Evolutionary conservation across 768 basidiomycete genomes (phyloP).

Genomic region (Panaeolus papilionaceus): DNA sequence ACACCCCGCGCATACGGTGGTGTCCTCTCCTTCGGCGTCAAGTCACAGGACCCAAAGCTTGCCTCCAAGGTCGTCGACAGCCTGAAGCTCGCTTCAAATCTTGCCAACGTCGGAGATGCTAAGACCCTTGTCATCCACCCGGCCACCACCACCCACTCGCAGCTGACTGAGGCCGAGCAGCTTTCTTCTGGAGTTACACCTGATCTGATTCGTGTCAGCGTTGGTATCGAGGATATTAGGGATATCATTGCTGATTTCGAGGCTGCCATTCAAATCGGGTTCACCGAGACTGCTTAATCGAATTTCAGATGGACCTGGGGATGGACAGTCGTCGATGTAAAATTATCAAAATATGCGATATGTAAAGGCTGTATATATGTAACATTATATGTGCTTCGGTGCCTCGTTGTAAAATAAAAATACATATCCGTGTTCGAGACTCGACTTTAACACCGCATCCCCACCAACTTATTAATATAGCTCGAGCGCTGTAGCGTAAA

Average conservation of each 20-base stretch:
- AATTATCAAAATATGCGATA: not conserved
- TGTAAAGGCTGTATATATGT: not conserved
- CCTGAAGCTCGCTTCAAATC: conserved; percentile 71
- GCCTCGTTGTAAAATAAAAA: not conserved
- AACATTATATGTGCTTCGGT: not conserved
- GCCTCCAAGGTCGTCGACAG: conserved; percentile 73
- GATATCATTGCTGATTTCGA: conserved; percentile 52
- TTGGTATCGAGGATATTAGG: conserved; percentile 48
- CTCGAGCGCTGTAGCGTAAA: too few relatives aligned
- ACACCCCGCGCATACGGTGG: conserved; percentile 63
- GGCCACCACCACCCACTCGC: conserved; percentile 78
- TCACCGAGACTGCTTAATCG: conserved; percentile 16
- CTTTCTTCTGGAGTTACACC: conserved; percentile 71
- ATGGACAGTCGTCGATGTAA: not conserved
- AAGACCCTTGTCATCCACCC: conserved; percentile 85
- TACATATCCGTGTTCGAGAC: not conserved
- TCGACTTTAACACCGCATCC: too few relatives aligned
- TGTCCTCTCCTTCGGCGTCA: conserved; percentile 79
- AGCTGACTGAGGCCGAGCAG: conserved; percentile 67
- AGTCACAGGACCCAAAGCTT: conserved; percentile 50
- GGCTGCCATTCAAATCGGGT: conserved; percentile 39
- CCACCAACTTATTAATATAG: too few relatives aligned
- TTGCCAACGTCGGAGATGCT: conserved; percentile 82
- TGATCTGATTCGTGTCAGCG: conserved; percentile 70
- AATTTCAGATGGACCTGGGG: not conserved